A percentile compares a stretch with the other conserved stretches of the same genome.
Conservation (phyloP, 352 stramenopile species). For the Phytophthora cactorum region DNA sequence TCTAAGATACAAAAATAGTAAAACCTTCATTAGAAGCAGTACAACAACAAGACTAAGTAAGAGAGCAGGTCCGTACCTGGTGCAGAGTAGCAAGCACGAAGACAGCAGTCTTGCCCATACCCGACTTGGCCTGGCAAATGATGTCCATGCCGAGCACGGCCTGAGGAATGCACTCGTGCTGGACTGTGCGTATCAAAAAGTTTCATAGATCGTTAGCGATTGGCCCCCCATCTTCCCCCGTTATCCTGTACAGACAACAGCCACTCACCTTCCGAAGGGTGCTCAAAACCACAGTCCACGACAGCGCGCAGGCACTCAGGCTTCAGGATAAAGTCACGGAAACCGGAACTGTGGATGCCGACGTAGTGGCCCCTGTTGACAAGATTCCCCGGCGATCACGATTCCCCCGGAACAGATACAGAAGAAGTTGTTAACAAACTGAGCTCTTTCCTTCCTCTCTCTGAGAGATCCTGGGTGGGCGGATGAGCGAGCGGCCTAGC, state of each 20-base stretch:
- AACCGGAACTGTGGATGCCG: slow-evolving; percentile 98
- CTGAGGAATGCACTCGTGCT: slow-evolving; percentile 99
- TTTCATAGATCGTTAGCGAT: slow-evolving; percentile 23
- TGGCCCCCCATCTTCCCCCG: neutral
- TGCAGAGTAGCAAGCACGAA: slow-evolving; percentile 99
- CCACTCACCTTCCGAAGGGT: slow-evolving; percentile 97
- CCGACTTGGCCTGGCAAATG: slow-evolving; percentile 99
- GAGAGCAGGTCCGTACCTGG: slow-evolving; percentile 77
- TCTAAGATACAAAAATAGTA: slow-evolving; percentile 43
- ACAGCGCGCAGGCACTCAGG: slow-evolving; percentile 98
- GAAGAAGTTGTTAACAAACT: slow-evolving; percentile 87
- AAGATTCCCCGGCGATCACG: slow-evolving; percentile 29
- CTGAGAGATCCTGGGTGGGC: slow-evolving; percentile 20
- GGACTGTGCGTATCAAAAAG: slow-evolving; percentile 68
- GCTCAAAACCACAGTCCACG: slow-evolving; percentile 99
- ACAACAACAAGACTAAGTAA: slow-evolving; percentile 1
- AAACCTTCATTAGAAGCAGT: slow-evolving; percentile 7
- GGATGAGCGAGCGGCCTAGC: slow-evolving; percentile 21
- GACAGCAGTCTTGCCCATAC: slow-evolving; percentile 99
- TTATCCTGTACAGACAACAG: neutral
- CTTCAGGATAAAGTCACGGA: slow-evolving; percentile 99
- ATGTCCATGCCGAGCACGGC: slow-evolving; percentile 99
- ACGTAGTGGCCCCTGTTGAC: slow-evolving; percentile 98
- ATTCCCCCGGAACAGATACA: slow-evolving; percentile 69
- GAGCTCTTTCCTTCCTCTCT: slow-evolving; percentile 29